Base-by-base conservation (phyloP, 805 yeast species). In the Wickerhamomyces chaumierensis region DNA sequence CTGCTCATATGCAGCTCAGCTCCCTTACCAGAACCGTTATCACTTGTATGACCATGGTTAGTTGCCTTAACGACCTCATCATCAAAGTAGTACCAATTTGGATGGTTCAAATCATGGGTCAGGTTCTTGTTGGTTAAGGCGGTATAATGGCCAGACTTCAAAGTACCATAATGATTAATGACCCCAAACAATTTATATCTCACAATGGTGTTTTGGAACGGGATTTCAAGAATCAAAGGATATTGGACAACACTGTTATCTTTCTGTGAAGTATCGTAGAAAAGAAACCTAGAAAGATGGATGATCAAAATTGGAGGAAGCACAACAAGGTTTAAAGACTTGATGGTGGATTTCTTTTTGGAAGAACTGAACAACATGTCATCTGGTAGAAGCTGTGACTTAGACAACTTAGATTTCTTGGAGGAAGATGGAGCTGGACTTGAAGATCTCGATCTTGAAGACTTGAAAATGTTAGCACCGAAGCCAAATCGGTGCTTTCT, bases 291-390 rank as follows among this genome's bases (percentile, higher is more conserved):
- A 45, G 94, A 87, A 45, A 90, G 69, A 56, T 90, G 95, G 34
- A 90, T 73, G 18, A 90, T 78, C 42, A 90, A 65, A 2, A 83
- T 70, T 34, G 73, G 76, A 1, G 98, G 97, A 29, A 90, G 61
- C 34, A 90, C 65, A 2, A 95, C 78, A 36, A 90, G 84, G 27
- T 72, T 68, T 43, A 88, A 63, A 17, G 77, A 69, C 56, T 92
- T 90, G 16, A 81, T 65, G 37, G 92, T 77, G 21, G 69, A 69
- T 32, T 23, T 38, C 12, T 18, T 18, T 36, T 42, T 32, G 44
- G 43, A 36, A 18, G 36, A 18, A 14, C 29, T 25, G 29, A 14
- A 8, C n/a, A n/a, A n/a, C 29, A 25, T 25, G 5, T 36, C 39
- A 5, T 33, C 25, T 7, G 17, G 8, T 18, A 18, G 13, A 15